Base-by-base conservation (phyloP, 2,329 filamentous ascomycete species). In the Phymatotrichopsis omnivora region DNA sequence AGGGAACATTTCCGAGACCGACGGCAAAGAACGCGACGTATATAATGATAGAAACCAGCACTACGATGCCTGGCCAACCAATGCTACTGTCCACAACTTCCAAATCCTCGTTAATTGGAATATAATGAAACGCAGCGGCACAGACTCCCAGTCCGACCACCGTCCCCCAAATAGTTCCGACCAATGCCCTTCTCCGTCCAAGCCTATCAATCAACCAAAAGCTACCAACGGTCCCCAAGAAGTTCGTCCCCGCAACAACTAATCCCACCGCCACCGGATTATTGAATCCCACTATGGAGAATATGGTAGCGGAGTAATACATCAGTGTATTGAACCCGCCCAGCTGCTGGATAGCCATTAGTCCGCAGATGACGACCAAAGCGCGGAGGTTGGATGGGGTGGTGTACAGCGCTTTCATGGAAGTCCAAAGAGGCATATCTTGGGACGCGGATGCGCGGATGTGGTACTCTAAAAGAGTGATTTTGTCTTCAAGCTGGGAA, bases 261-360 rank as follows among this genome's bases (percentile, higher is more conserved):
- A 93, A 72, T 1, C 84, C 84, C 1, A 82, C 85, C 38, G 89
- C 71, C 0, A 84, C 91, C 4, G 85, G 85, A 44, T 77, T 81
- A 31, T 73, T 71, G 61, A 93, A 93, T 1, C 81, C 81, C 1
- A 93, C 72, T 24, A 85, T 71, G 2, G 75, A 73, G 60, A 89
- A 89, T 23, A 89, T 85, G 6, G 82, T 86, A 3, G 82, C 82
- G 0, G 82, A 85, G 61, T 85, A 93, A 64, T 93, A 93, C 85
- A 93, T 93, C 23, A 94, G 69, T 8, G 82, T 86, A 65, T 94
- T 93, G 63, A 91, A 91, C 1, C 84, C 86, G 58, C 83, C 91
- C 1, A 93, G 71, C 62, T 96, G 89, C 64, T 95, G 89, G 5
- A 93, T 67, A 0, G 78, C 85, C 60, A 95, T 87, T 2, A 95